Evolutionary conservation across 164 flowering plant genomes (phyloP).

Genomic region (Liquidambar formosana): DNA sequence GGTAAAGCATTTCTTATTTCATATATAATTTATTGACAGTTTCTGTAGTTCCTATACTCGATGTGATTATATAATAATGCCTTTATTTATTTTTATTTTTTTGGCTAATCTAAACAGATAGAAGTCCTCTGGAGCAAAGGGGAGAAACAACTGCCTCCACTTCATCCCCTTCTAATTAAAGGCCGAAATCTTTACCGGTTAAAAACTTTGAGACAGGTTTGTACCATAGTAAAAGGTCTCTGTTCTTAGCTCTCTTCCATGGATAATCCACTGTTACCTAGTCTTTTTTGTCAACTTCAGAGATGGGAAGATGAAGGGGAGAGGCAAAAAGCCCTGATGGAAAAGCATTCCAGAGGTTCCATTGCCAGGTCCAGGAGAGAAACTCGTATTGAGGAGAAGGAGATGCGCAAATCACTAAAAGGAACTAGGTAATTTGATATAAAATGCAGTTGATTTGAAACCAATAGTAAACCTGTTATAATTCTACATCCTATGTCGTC

Average conservation of each 20-base stretch:
- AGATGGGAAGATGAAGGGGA: slow-evolving; percentile 78
- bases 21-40: not conserved
- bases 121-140: slow-evolving; percentile 95
- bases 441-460: not conserved
- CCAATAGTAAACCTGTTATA: not conserved
- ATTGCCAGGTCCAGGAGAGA: slow-evolving; percentile 66
- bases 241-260: not conserved
- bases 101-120: slow-evolving; percentile 39
- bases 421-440: slow-evolving; percentile 30
- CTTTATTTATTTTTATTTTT: too few relatives aligned
- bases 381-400: slow-evolving; percentile 53
- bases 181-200: slow-evolving; percentile 84
- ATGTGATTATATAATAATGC: too few relatives aligned
- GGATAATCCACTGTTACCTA: not conserved
- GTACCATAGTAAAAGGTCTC: not conserved
- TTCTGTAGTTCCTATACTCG: not conserved
- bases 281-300: slow-evolving; percentile 26
- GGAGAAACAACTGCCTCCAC: slow-evolving; percentile 65
- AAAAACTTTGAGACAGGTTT: slow-evolving; percentile 77
- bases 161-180: slow-evolving; percentile 77
- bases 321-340: slow-evolving; percentile 54
- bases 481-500: not conserved
- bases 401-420: slow-evolving; percentile 36
- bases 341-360: slow-evolving; percentile 76
- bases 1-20: not conserved